These are phyloP conservation scores for Penicillium concentricum DNA, from an alignment of 2,329 filamentous ascomycete genomes.

Conservation along the genomic window DNA sequence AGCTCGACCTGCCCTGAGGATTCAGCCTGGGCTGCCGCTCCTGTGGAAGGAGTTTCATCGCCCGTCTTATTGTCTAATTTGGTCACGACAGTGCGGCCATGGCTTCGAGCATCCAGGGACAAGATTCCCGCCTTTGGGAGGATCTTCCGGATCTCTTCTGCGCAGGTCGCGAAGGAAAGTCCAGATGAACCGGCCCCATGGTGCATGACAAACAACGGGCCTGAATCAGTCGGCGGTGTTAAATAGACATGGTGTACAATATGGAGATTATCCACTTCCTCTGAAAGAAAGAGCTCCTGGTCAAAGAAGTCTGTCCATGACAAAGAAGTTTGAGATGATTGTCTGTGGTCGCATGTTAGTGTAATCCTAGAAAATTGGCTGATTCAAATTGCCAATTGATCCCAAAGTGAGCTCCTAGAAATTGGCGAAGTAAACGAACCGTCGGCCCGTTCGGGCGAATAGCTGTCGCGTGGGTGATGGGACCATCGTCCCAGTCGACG, in stretches of 20 bases:
- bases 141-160: constrained; percentile 71
- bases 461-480: constrained; percentile 72
- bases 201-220: constrained; percentile 87
- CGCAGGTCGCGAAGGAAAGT: constrained; percentile 82
- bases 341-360: constrained; percentile 14
- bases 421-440: constrained; percentile 49
- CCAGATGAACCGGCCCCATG: constrained; percentile 94
- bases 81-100: constrained; percentile 64
- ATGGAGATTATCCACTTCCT: constrained; percentile 36
- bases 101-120: constrained; percentile 80
- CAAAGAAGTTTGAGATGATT: constrained; percentile 59
- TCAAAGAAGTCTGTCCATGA: constrained; percentile 91
- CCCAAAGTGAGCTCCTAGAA: not conserved
- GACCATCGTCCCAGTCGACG: constrained; percentile 87
- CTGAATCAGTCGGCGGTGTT: constrained; percentile 69
- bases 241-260: constrained; percentile 83
- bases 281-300: constrained; percentile 72
- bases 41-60: constrained; percentile 9
- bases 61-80: not conserved
- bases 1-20: constrained; percentile 40
- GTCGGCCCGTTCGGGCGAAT: constrained; percentile 65
- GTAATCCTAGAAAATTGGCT: not conserved
- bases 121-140: constrained; percentile 80
- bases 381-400: not conserved
- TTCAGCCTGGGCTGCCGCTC: constrained; percentile 24